A percentile compares a stretch with the other conserved stretches of the same genome.
Evolutionary conservation across 148 eudicot genomes (phyloP).

Genomic region (Rhododendron kiyosumense): DNA sequence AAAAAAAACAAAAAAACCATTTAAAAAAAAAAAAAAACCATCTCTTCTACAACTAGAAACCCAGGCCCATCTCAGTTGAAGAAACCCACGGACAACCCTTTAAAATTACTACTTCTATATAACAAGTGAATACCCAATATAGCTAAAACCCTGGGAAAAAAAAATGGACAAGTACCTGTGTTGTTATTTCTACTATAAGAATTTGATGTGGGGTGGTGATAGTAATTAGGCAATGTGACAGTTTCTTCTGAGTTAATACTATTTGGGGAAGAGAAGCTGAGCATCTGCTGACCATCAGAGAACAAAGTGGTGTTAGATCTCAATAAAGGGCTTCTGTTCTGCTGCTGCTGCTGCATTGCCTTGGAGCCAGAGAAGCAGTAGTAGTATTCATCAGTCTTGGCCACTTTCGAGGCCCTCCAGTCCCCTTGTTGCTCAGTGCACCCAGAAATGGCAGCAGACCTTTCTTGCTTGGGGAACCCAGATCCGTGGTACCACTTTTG

Average conservation of each 20-base stretch:
- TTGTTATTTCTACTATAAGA: constrained; percentile 6
- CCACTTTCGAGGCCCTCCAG: constrained; percentile 21
- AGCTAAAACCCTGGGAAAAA: neutral
- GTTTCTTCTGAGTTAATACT: constrained; percentile 16
- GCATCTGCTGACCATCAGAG: constrained; percentile 33
- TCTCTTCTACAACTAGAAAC: neutral
- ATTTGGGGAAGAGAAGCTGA: constrained; percentile 41
- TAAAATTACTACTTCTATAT: neutral
- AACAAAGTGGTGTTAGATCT: constrained; percentile 24
- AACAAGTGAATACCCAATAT: neutral
- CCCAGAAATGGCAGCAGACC: constrained; percentile 7
- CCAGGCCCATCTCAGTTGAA: neutral
- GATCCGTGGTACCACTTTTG: constrained; percentile 31
- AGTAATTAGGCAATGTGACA: constrained; percentile 19
- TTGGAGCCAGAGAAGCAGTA: constrained; percentile 14
- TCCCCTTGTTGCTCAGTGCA: neutral
- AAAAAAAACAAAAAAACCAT: no score
- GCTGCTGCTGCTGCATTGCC: constrained; percentile 7
- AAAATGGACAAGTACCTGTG: constrained; percentile 13
- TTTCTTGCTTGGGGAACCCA: constrained; percentile 29
- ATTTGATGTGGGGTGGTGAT: constrained; percentile 12
- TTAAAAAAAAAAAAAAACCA: constrained; percentile 1
- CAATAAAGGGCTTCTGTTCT: constrained; percentile 10
- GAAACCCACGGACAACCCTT: neutral
- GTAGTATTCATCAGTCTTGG: constrained; percentile 10